Conservation (phyloP, 2,329 filamentous ascomycete species). For the Colletotrichum cuscutae region DNA sequence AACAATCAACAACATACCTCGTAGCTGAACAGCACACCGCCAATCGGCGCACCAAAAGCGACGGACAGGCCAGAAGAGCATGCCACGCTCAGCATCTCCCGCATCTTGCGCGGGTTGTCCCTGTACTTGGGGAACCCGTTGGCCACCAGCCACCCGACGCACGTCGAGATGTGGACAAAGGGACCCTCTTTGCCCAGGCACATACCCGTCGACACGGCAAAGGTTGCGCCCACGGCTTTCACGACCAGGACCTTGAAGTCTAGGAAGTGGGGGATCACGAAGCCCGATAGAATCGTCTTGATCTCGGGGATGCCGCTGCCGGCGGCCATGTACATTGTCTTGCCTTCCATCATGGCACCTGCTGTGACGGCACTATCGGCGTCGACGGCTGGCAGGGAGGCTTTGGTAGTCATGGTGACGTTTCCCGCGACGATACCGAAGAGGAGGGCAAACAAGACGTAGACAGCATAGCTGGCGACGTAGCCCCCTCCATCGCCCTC, state of each 20-base stretch:
- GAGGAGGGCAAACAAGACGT: slow-evolving; percentile 40
- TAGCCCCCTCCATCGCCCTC: slow-evolving; percentile 21
- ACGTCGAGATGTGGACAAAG: slow-evolving; percentile 70
- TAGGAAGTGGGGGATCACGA: slow-evolving; percentile 67
- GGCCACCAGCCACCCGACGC: slow-evolving; percentile 64
- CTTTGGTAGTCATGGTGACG: slow-evolving; percentile 49
- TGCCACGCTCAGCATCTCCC: slow-evolving; percentile 67
- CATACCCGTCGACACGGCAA: slow-evolving; percentile 69
- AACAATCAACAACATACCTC: slow-evolving; percentile 44
- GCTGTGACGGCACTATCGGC: slow-evolving; percentile 21
- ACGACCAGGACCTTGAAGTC: slow-evolving; percentile 64
- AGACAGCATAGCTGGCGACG: slow-evolving; percentile 38
- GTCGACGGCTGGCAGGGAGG: slow-evolving; percentile 55
- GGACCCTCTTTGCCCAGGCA: slow-evolving; percentile 71
- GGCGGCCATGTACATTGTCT: slow-evolving; percentile 68
- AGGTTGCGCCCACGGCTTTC: slow-evolving; percentile 67
- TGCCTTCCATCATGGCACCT: slow-evolving; percentile 43
- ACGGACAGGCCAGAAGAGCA: slow-evolving; percentile 68
- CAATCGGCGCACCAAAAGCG: slow-evolving; percentile 71
- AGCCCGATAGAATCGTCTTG: slow-evolving; percentile 70
- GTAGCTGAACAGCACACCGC: slow-evolving; percentile 69
- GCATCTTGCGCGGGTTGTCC: slow-evolving; percentile 66
- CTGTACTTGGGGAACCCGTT: slow-evolving; percentile 64
- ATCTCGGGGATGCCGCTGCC: slow-evolving; percentile 71
- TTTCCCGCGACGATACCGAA: slow-evolving; percentile 40